Base-by-base conservation (phyloP, 2,329 filamentous ascomycete species). In the Fusarium sp. region DNA sequence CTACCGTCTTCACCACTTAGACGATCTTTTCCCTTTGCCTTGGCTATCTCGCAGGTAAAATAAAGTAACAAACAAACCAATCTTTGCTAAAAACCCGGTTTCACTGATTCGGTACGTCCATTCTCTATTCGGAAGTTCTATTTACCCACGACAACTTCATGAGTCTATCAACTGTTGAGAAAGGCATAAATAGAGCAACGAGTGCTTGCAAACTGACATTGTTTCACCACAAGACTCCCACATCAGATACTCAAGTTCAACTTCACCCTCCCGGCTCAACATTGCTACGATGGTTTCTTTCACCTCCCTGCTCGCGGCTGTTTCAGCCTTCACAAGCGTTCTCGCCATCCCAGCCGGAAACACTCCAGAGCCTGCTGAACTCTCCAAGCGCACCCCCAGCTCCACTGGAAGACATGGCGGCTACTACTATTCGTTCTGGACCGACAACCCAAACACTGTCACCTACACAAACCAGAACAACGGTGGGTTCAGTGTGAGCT, bases 381-480 rank as follows among this genome's bases (percentile, higher is more conserved):
- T 76, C 12, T 73, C 56, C 28, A 64, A 63, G 58, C 70, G 70
- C 7, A 77, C 75, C 2, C 74, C 81, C 42, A 82, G 67, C 59
- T 64, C 68, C 26, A 71, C 69, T 0, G 75, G 75, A 7, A 70
- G 42, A 6, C 70, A 72, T 64, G 76, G 79, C 46, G 81, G 81
- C 9, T 70, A 38, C 68, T 83, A 77, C 68, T 83, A 80, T 59
- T 81, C 77, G 5, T 83, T 77, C 73, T 82, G 80, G 80, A 80
- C 79, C 42, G 79, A 83, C 39, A 78, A 77, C 2, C 78, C 74
- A 40, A 78, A 75, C 19, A 68, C 66, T 13, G 79, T 81, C 9
- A 78, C 73, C 28, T 83, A 83, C 71, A 79, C 68, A 50, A 83
- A 83, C 69, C 75, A 75, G 3, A 65, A 68, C 6, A 75, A 64